Conservation (phyloP, 1,284 basidiomycete genomes). For the Ustilago shanxiensis region DNA sequence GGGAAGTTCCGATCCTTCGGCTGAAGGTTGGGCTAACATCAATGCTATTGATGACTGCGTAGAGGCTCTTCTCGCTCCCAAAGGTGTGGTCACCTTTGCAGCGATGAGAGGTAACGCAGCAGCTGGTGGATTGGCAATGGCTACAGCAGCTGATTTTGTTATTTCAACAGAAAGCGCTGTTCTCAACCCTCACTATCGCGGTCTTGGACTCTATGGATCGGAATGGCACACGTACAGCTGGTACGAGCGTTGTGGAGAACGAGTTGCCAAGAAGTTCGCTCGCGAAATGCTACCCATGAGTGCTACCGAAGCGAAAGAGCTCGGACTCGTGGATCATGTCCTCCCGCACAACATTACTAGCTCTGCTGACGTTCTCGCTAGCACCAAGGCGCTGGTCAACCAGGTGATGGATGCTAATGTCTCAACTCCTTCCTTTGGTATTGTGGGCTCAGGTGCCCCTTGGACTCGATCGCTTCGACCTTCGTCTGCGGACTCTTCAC, state of each 20-base stretch:
- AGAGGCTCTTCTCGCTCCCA: constrained; percentile 68
- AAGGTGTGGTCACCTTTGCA: constrained; percentile 71
- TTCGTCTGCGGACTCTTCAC: constrained; percentile 6
- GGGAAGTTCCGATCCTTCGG: constrained; percentile 69
- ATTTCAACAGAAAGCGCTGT: constrained; percentile 70
- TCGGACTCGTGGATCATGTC: constrained; percentile 54
- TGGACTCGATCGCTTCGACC: constrained; percentile 59
- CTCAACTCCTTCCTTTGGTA: neutral
- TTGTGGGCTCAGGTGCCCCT: constrained; percentile 34
- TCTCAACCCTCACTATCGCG: constrained; percentile 72
- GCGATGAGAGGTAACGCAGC: constrained; percentile 72
- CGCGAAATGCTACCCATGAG: constrained; percentile 72
- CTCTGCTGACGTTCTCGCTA: constrained; percentile 14
- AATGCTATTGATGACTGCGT: constrained; percentile 70
- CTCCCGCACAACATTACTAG: constrained; percentile 28
- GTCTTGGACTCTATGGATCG: constrained; percentile 72
- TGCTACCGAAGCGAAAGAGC: constrained; percentile 44
- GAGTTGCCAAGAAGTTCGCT: constrained; percentile 67
- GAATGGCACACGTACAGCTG: constrained; percentile 72
- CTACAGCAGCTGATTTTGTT: constrained; percentile 72
- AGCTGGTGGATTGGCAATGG: constrained; percentile 73
- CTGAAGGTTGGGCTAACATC: constrained; percentile 73
- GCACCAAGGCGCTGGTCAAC: constrained; percentile 43
- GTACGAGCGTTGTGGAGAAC: constrained; percentile 70
- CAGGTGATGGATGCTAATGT: constrained; percentile 43